Evolutionary conservation across 495 filamentous ascomycete genomes (phyloP), one percentile per base, ranked within the genome.

Genomic region (Usnea hakonensis): DNA sequence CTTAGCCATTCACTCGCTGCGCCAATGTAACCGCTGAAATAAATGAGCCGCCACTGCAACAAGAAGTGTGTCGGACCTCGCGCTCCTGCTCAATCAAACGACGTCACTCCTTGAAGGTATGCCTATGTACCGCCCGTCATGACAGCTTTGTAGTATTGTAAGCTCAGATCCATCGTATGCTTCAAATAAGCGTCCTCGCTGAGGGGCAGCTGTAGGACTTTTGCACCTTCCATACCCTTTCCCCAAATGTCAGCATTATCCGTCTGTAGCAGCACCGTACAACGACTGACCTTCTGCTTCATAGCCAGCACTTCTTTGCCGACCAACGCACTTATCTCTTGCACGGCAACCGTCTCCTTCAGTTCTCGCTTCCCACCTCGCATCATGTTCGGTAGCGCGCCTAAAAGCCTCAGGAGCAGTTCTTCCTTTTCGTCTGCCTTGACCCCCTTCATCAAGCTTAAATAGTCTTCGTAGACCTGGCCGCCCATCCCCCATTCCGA

Each of bases 401-500:
- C 78, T 14, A 86, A 75, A 57, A 96, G 72, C 56, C 84, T 77
- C 37, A 78, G 78, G 26, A 89, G 69, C 14, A 85, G 71, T 64
- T 70, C 74, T 63, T 40, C 65, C 70, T 61, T 74, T 13, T 62
- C 69, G 61, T 57, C 66, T 37, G 60, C 62, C 44, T 62, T 58
- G 11, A 74, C 69, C 64, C 46, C 69, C 41, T 63, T 61, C 38
- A 75, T 70, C 28, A 94, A 75, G 37, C 84, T 79, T 26, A 95
- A 77, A 73, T 87, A 97, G 60, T 93, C 87, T 54, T 87, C 82
- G 66, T 96, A 97, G 21, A 97, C 82, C 57, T 85, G 82, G 14
- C 90, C 93, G 17, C 90, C 91, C 26, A 79, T 73, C 32, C 85
- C 79, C 94, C 94, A 97, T 26, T 83, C 78, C 21, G 74, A 70